Base-by-base conservation (phyloP, 2,329 filamentous ascomycete species). In the Sarocladium strictum region DNA sequence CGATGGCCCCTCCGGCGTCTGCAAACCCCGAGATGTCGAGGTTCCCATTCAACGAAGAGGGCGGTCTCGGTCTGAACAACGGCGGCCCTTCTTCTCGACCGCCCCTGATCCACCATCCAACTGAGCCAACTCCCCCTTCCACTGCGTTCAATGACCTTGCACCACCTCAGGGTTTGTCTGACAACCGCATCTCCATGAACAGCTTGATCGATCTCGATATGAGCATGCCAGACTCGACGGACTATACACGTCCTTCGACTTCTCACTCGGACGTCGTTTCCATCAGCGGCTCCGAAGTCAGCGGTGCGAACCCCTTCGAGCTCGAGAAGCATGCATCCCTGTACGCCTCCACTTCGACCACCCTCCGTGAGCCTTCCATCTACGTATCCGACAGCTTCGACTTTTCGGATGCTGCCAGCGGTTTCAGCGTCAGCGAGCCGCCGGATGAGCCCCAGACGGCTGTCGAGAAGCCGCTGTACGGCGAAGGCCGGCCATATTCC, bases 241-340 rank as follows among this genome's bases (percentile, higher is more conserved):
- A 84, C 27, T 66, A 74, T 14, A 73, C 76, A 0, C 72, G 80
- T 1, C 81, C 81, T 0, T 83, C 81, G 2, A 83, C 80, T 0
- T 80, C 81, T 11, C 78, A 83, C 63, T 85, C 82, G 1, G 80
- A 84, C 57, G 77, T 74, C 12, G 76, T 65, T 2, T 83, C 79
- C 1, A 70, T 83, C 11, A 73, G 75, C 7, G 81, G 81, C 52
- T 82, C 81, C 1, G 79, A 84, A 55, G 65, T 79, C 29, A 76
- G 79, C 24, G 72, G 75, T 12, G 75, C 72, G 2, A 81, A 82
- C 59, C 81, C 83, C 0, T 86, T 86, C 55, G 80, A 85, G 54
- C 72, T 86, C 3, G 83, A 86, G 64, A 76, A 78, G n/a, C 82
- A 85, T 59, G 72, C 80, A 1, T 84, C 81, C 1, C 67, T 83